Conservation (phyloP, 805 yeast species). For the Schizosaccharomyces octosporus region DNA sequence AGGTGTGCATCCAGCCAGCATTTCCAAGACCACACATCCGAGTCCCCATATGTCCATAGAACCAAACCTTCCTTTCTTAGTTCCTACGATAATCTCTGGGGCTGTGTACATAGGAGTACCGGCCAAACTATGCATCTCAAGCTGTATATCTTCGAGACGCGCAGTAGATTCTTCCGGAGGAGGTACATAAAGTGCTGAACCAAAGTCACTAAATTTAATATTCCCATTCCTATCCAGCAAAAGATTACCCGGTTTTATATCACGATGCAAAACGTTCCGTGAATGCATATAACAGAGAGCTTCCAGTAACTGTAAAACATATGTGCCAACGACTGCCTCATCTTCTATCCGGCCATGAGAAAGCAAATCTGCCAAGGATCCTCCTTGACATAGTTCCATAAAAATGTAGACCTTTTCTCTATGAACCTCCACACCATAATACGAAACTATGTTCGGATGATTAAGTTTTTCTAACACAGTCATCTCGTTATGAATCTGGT, state of each 20-base stretch:
- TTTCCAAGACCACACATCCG: conserved; percentile 86
- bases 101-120: conserved; percentile 99
- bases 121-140: conserved; percentile 27
- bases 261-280: conserved; percentile 83
- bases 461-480: conserved; percentile 80
- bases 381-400: conserved; percentile 95
- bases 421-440: conserved; percentile 91
- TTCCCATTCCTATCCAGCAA: conserved; percentile 76
- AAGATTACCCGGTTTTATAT: conserved; percentile 80
- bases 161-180: background rate
- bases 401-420: conserved; percentile 83
- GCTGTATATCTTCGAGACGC: conserved; percentile 8
- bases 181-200: conserved; percentile 70
- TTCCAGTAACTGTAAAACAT: conserved; percentile 76
- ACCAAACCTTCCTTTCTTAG: conserved; percentile 32
- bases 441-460: conserved; percentile 91
- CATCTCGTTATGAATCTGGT: conserved; percentile 88
- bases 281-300: conserved; percentile 87
- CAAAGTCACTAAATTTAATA: conserved; percentile 87
- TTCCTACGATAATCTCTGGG: conserved; percentile 81
- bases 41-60: conserved; percentile 82
- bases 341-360: conserved; percentile 89
- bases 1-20: conserved; percentile 90
- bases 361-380: conserved; percentile 62
- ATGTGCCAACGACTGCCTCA: conserved; percentile 73